phyloP scores from a whole-genome alignment of 2,329 filamentous ascomycete genomes.

The Fusarium oligoseptatum region DNA sequence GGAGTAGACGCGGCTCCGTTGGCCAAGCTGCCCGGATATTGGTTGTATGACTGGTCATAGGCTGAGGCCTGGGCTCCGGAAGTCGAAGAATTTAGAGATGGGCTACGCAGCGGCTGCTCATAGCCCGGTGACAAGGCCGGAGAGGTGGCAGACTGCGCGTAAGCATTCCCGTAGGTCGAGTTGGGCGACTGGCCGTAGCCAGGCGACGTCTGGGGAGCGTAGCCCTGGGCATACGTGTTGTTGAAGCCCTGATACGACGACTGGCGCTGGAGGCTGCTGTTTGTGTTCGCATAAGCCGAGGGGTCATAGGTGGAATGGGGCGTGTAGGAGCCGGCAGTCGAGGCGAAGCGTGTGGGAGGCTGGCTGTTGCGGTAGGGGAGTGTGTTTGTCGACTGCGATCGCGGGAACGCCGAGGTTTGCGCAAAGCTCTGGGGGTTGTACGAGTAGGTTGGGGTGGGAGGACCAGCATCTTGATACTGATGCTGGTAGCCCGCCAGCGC shows the following conservation, averaged over 20 bases:
- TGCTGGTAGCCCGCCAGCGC: conserved; percentile 66
- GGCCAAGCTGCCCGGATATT: conserved; percentile 54
- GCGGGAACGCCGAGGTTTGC: conserved; percentile 50
- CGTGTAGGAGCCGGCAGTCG: conserved; percentile 59
- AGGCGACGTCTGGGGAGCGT: conserved; percentile 54
- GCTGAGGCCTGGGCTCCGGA: conserved; percentile 47
- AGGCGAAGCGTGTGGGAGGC: conserved; percentile 55
- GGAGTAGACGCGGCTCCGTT: conserved; percentile 57
- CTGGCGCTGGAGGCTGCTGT: conserved; percentile 62
- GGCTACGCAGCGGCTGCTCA: conserved; percentile 57
- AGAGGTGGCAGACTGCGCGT: conserved; percentile 46
- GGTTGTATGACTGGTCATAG: conserved; percentile 56
- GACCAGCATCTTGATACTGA: conserved; percentile 60
- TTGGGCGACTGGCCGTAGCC: conserved; percentile 55
- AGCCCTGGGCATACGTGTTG: conserved; percentile 59
- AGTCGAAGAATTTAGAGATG: conserved; percentile 47
- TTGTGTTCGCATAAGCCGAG: conserved; percentile 67
- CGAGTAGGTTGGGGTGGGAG: conserved; percentile 62
- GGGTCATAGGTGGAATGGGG: conserved; percentile 70
- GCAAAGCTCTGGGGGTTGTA: conserved; percentile 81
- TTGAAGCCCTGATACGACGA: conserved; percentile 64
- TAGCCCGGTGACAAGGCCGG: conserved; percentile 53
- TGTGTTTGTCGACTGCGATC: conserved; percentile 66
- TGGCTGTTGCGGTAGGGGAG: conserved; percentile 64
- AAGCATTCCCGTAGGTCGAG: conserved; percentile 50